Evolutionary conservation across 2,329 filamentous ascomycete species (phyloP).

Genomic region (Nemania sp.): DNA sequence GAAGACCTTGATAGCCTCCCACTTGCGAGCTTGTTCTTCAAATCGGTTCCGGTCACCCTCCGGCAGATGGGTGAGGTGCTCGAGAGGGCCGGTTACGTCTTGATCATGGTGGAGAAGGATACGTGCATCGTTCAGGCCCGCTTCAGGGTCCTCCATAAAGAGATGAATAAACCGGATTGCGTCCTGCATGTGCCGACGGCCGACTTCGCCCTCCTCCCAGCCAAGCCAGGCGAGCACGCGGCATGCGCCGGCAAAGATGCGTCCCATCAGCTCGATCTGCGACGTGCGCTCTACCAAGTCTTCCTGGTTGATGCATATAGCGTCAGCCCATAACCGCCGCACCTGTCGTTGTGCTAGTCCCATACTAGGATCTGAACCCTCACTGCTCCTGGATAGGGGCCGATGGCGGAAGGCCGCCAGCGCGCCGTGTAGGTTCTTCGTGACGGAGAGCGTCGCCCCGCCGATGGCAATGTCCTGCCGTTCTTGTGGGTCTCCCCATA

Average conservation of each 20-base stretch:
- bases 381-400: background rate
- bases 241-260: conserved; percentile 26
- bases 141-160: conserved; percentile 26
- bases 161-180: conserved; percentile 25
- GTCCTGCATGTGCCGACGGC: conserved; percentile 10
- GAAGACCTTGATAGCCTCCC: conserved; percentile 27
- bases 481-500: conserved; percentile 23
- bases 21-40: conserved; percentile 19
- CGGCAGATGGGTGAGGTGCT: conserved; percentile 11
- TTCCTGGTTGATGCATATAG: conserved; percentile 28
- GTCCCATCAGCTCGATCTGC: conserved; percentile 27
- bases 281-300: conserved; percentile 22
- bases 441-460: conserved; percentile 21
- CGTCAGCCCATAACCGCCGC: conserved; percentile 24
- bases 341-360: conserved; percentile 2
- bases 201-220: conserved; percentile 21
- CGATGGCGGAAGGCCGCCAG: conserved; percentile 24
- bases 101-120: conserved; percentile 20
- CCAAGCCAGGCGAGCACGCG: conserved; percentile 29
- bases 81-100: conserved; percentile 2
- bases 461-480: conserved; percentile 22
- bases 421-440: conserved; percentile 14
- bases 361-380: background rate
- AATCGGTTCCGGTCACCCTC: conserved; percentile 13
- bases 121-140: conserved; percentile 20